phyloP scores from a whole-genome alignment of 495 filamentous ascomycete genomes.

The Pyronema omphalodes region DNA sequence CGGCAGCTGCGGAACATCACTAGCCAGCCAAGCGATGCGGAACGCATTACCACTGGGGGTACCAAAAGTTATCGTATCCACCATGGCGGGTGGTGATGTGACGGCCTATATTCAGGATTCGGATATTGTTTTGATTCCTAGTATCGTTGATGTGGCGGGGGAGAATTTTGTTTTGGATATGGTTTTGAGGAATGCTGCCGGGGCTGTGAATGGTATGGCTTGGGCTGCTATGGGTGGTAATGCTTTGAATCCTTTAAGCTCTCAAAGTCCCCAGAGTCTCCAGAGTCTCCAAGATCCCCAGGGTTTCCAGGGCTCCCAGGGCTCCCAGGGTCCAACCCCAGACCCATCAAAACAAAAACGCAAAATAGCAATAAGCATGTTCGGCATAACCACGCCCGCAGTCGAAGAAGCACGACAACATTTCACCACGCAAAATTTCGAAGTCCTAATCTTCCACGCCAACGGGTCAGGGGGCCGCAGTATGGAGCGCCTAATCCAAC shows the following conservation, averaged over 20 bases:
- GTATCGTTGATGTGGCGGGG: constrained; percentile 51
- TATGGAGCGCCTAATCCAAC: constrained; percentile 43
- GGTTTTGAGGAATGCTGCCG: constrained; percentile 43
- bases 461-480: constrained; percentile 47
- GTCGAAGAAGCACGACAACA: constrained; percentile 32
- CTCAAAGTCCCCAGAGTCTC: too few relatives aligned
- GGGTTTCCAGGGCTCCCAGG: too few relatives aligned
- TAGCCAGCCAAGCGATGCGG: constrained; percentile 40
- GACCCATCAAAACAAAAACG: constrained; percentile 13
- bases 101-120: constrained; percentile 40
- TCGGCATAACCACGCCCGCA: constrained; percentile 50
- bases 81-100: constrained; percentile 44
- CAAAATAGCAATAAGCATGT: constrained; percentile 49
- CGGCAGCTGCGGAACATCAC: constrained; percentile 39
- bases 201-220: constrained; percentile 38
- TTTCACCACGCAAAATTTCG: constrained; percentile 29
- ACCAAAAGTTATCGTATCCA: constrained; percentile 52
- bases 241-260: too few relatives aligned
- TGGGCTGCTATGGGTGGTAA: constrained; percentile 27
- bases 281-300: background rate
- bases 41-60: constrained; percentile 40
- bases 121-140: constrained; percentile 53
- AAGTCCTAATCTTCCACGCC: constrained; percentile 50
- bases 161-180: constrained; percentile 36
- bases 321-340: background rate